These are phyloP conservation scores for Calonectria leucothoes DNA, from an alignment of 2,329 filamentous ascomycete genomes.

Conservation along the genomic window DNA sequence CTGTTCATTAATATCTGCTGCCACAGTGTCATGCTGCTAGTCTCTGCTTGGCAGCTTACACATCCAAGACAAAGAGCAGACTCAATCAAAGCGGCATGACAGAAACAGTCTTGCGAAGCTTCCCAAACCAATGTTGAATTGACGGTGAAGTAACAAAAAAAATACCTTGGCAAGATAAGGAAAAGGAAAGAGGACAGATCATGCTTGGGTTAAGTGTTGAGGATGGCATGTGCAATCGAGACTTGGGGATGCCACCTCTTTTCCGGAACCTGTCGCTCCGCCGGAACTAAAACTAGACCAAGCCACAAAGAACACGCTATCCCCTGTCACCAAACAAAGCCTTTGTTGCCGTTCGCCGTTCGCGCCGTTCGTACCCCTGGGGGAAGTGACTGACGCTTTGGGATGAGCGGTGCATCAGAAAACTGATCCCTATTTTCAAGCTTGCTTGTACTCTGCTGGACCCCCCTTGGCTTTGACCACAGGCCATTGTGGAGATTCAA, in stretches of 20 bases:
- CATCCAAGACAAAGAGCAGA: not conserved
- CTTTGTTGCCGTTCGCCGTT: conserved; percentile 2
- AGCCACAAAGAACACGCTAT: not conserved
- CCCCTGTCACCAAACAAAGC: not conserved
- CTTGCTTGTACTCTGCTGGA: not conserved
- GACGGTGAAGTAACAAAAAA: not conserved
- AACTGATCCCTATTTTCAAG: not conserved
- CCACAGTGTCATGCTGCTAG: not conserved
- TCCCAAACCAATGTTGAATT: not conserved
- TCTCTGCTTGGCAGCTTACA: not conserved
- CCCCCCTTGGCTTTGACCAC: conserved; percentile 5
- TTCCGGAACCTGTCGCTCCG: not conserved
- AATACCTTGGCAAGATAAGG: not conserved
- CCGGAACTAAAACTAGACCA: not conserved
- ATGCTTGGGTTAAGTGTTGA: not conserved
- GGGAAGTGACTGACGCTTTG: not conserved
- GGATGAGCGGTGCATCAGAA: not conserved
- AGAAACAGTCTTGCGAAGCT: not conserved
- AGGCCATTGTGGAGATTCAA: not conserved
- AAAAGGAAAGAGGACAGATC: not conserved
- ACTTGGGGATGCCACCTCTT: not conserved
- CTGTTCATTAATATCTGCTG: not conserved
- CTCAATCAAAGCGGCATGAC: not conserved
- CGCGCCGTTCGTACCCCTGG: not conserved
- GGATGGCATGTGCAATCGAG: not conserved